A percentile compares a stretch with the other conserved stretches of the same genome.
Conservation (phyloP, 371 early-diverging fungal genomes). For the Batkoa obscura region DNA sequence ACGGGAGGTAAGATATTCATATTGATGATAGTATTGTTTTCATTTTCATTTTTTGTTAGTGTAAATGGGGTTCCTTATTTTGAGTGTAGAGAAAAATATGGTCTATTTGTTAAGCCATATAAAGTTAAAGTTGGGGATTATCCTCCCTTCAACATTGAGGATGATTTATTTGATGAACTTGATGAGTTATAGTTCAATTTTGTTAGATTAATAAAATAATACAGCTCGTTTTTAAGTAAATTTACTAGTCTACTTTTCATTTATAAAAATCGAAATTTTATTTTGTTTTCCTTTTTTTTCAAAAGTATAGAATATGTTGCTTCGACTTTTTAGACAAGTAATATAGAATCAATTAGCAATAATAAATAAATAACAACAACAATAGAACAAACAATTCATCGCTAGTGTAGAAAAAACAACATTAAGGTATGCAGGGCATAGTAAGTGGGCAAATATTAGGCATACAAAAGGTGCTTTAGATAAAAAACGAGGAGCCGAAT, state of each 20-base stretch:
- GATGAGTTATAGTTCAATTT: slow-evolving; percentile 8
- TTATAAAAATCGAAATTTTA: too few relatives aligned
- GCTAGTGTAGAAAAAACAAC: too few relatives aligned
- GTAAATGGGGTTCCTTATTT: slow-evolving; percentile 66
- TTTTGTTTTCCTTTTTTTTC: too few relatives aligned
- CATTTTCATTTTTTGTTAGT: slow-evolving; percentile 11
- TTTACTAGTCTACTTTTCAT: too few relatives aligned
- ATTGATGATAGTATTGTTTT: neutral
- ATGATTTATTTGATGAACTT: slow-evolving; percentile 8
- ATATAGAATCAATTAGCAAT: too few relatives aligned
- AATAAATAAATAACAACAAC: too few relatives aligned
- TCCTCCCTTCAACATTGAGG: slow-evolving; percentile 21
- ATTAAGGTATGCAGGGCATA: slow-evolving; percentile 28
- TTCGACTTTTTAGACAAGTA: too few relatives aligned
- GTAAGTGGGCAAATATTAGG: slow-evolving; percentile 49
- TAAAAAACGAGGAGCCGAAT: slow-evolving; percentile 26
- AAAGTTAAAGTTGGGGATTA: slow-evolving; percentile 76
- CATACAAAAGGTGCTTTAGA: slow-evolving; percentile 37
- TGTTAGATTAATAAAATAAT: too few relatives aligned
- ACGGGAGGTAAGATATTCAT: slow-evolving; percentile 39
- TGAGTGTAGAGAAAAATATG: slow-evolving; percentile 44
- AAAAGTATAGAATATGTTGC: too few relatives aligned
- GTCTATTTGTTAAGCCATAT: slow-evolving; percentile 75
- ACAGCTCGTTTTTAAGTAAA: too few relatives aligned
- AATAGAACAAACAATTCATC: too few relatives aligned